Evolutionary conservation across 1,284 basidiomycete species (phyloP).

Genomic region (Cystobasidium slooffiae): DNA sequence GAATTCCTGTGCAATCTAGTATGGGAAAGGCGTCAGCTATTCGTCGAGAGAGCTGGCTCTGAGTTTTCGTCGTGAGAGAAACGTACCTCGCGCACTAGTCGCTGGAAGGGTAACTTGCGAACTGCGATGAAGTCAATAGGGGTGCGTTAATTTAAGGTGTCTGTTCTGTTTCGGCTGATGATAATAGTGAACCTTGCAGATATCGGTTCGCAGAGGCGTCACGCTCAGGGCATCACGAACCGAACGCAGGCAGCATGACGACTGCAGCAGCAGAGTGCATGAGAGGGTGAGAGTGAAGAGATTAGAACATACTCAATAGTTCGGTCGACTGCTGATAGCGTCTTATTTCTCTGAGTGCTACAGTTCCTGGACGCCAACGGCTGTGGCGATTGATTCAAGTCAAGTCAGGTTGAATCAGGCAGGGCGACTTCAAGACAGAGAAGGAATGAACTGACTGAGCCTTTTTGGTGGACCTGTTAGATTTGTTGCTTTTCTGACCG

Average conservation of each 20-base stretch:
- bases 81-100: constrained; percentile 39
- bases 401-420: neutral
- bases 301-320: constrained; percentile 64
- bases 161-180: neutral
- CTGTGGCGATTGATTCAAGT: neutral
- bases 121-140: constrained; percentile 53
- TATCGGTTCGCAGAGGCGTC: no score
- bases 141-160: no score
- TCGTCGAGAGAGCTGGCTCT: neutral
- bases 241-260: neutral
- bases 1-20: constrained; percentile 24
- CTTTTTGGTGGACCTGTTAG: neutral
- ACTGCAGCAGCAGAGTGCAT: neutral
- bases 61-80: neutral
- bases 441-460: neutral
- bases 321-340: constrained; percentile 69
- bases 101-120: constrained; percentile 69
- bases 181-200: neutral
- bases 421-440: neutral
- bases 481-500: neutral
- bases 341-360: constrained; percentile 53
- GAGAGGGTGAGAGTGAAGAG: neutral
- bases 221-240: neutral
- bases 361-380: constrained; percentile 54
- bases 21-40: neutral